These are phyloP conservation scores for Polygonum maritimum DNA, from an alignment of 148 eudicot genomes.

Conservation along the genomic window DNA sequence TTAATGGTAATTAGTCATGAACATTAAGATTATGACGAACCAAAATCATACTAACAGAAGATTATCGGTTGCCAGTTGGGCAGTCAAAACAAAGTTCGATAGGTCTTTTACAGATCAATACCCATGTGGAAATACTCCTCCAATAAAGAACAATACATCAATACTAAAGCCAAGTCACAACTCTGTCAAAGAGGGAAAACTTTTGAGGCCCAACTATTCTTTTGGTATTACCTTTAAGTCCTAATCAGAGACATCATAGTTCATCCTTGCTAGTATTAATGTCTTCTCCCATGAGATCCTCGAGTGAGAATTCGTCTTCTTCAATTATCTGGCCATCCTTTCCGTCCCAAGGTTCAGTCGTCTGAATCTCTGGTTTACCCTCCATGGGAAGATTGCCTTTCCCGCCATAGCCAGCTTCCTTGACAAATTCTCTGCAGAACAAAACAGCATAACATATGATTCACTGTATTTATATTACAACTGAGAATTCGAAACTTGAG, in stretches of 20 bases:
- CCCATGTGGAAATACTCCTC: not conserved
- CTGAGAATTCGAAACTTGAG: not conserved
- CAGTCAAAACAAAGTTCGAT: not conserved
- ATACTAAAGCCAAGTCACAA: not conserved
- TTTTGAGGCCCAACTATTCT: not conserved
- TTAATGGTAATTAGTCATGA: too few relatives aligned
- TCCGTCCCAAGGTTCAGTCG: constrained; percentile 82
- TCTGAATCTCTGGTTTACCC: constrained; percentile 40
- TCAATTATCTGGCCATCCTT: constrained; percentile 86
- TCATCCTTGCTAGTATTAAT: constrained; percentile 38
- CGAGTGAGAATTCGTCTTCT: constrained; percentile 98
- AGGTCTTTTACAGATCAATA: not conserved
- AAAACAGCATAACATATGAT: constrained; percentile 5
- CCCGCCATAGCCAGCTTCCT: constrained; percentile 84
- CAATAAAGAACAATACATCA: not conserved
- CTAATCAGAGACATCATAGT: constrained; percentile 21
- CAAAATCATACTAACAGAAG: not conserved
- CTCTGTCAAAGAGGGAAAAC: not conserved
- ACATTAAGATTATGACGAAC: not conserved
- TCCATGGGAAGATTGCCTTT: constrained; percentile 74
- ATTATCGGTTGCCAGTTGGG: not conserved
- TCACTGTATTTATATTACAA: not conserved
- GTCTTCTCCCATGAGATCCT: constrained; percentile 84
- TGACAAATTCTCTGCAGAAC: constrained; percentile 70
- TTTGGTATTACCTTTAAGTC: not conserved